A percentile compares a stretch with the other conserved stretches of the same genome.
phyloP scores from a whole-genome alignment of 192 early-diverging fungal species.

The Backusella tarrabulga region DNA sequence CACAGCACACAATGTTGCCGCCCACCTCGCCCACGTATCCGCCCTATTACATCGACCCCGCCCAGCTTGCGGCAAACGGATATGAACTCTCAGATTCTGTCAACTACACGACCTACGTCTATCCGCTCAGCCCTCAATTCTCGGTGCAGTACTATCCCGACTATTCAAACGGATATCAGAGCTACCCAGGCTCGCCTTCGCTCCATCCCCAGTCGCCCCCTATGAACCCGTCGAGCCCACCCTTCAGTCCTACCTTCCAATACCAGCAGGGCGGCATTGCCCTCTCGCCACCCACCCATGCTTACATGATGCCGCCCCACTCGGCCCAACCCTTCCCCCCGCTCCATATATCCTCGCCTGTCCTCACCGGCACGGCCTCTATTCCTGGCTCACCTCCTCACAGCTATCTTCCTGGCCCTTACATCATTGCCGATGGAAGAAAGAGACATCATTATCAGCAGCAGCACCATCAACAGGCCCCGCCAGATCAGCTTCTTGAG shows the following conservation, averaged over 20 bases:
- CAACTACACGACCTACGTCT: slow-evolving; percentile 32
- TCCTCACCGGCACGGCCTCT: slow-evolving; percentile 27
- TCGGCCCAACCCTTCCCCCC: slow-evolving; percentile 31
- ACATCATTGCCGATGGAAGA: slow-evolving; percentile 7
- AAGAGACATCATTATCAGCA: slow-evolving; percentile 6
- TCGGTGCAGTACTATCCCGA: slow-evolving; percentile 43
- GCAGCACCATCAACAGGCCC: background rate
- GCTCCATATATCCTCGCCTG: slow-evolving; percentile 42
- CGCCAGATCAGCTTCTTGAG: background rate
- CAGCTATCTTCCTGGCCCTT: slow-evolving; percentile 11
- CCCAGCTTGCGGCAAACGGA: slow-evolving; percentile 12
- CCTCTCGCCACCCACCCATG: slow-evolving; percentile 39
- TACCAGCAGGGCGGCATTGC: slow-evolving; percentile 32
- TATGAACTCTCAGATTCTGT: slow-evolving; percentile 12
- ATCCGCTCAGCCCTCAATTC: slow-evolving; percentile 42
- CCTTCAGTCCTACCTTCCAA: slow-evolving; percentile 39
- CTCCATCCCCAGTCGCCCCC: slow-evolving; percentile 45
- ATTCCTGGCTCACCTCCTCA: background rate
- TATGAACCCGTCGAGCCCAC: slow-evolving; percentile 39
- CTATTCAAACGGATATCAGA: slow-evolving; percentile 30
- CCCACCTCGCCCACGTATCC: slow-evolving; percentile 18
- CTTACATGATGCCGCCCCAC: slow-evolving; percentile 42
- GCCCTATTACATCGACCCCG: slow-evolving; percentile 18
- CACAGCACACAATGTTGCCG: background rate
- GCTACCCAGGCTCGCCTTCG: slow-evolving; percentile 44